Evolutionary conservation across 1,284 basidiomycete species (phyloP).

Genomic region (Lentinus polychrous): DNA sequence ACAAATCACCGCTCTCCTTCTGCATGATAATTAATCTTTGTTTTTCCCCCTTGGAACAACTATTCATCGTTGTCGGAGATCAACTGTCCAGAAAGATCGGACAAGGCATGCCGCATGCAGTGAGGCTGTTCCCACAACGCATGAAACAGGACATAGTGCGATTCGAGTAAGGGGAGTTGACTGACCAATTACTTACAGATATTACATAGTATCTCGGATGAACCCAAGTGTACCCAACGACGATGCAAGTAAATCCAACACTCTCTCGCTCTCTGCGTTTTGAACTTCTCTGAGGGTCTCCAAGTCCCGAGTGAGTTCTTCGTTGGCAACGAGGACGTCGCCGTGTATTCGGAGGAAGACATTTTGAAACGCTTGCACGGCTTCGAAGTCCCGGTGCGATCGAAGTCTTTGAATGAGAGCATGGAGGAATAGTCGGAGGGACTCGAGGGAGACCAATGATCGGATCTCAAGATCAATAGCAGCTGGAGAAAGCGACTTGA

Average conservation of each 20-base stretch:
- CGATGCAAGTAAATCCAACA: constrained; percentile 65
- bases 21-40: too few species aligned
- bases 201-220: constrained; percentile 42
- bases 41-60: too few species aligned
- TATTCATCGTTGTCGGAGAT: too few species aligned
- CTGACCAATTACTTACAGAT: too few species aligned
- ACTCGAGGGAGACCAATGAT: constrained; percentile 61
- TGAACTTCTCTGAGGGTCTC: constrained; percentile 58
- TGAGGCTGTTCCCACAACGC: too few species aligned
- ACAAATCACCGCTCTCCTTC: too few species aligned
- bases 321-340: constrained; percentile 69
- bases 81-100: too few species aligned
- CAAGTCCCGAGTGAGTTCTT: constrained; percentile 53
- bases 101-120: too few species aligned
- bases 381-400: constrained; percentile 90
- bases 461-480: constrained; percentile 89
- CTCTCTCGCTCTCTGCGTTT: constrained; percentile 61
- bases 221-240: constrained; percentile 70
- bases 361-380: constrained; percentile 83
- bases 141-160: too few species aligned
- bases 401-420: constrained; percentile 70
- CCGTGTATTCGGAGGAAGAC: constrained; percentile 85
- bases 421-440: constrained; percentile 64
- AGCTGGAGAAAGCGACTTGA: constrained; percentile 86
- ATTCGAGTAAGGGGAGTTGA: too few species aligned